phyloP scores from a whole-genome alignment of 768 basidiomycete genomes.

The Naganishia antarctica region DNA sequence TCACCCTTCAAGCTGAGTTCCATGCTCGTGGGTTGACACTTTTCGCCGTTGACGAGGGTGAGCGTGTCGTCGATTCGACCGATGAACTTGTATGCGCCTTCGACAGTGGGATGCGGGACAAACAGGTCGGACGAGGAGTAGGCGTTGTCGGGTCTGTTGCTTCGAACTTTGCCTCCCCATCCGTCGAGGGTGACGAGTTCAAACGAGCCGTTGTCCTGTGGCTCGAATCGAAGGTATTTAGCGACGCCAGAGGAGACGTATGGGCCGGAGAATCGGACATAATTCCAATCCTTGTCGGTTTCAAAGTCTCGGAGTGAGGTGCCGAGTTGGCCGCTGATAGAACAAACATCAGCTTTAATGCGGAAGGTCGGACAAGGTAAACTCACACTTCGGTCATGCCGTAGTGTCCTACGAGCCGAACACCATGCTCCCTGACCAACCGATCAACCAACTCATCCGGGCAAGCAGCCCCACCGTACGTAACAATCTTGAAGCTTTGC shows the following conservation, averaged over 20 bases:
- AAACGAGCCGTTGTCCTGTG: constrained; percentile 51
- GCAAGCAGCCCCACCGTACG: constrained; percentile 57
- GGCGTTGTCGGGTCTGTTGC: constrained; percentile 57
- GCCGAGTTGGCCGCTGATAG: constrained; percentile 46
- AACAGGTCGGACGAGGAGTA: constrained; percentile 61
- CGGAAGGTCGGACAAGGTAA: no score
- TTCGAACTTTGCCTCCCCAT: constrained; percentile 55
- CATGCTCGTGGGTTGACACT: constrained; percentile 59
- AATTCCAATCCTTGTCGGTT: constrained; percentile 60
- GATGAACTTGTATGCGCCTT: constrained; percentile 54
- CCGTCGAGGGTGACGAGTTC: constrained; percentile 57
- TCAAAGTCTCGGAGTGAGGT: constrained; percentile 55
- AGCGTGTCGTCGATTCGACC: constrained; percentile 60
- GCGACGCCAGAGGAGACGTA: constrained; percentile 28
- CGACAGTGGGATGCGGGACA: constrained; percentile 52
- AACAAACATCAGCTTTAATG: not conserved
- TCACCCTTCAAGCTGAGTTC: constrained; percentile 57
- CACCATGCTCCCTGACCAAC: constrained; percentile 13
- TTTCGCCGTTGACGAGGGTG: constrained; percentile 54
- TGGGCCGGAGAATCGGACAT: constrained; percentile 50
- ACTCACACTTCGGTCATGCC: constrained; percentile 24
- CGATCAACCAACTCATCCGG: constrained; percentile 45
- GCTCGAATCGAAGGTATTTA: constrained; percentile 53
- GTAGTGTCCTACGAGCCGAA: constrained; percentile 18
- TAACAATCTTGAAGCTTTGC: constrained; percentile 54